Conservation (phyloP, 2,329 filamentous ascomycete genomes). For the Laburnicola sp. region DNA sequence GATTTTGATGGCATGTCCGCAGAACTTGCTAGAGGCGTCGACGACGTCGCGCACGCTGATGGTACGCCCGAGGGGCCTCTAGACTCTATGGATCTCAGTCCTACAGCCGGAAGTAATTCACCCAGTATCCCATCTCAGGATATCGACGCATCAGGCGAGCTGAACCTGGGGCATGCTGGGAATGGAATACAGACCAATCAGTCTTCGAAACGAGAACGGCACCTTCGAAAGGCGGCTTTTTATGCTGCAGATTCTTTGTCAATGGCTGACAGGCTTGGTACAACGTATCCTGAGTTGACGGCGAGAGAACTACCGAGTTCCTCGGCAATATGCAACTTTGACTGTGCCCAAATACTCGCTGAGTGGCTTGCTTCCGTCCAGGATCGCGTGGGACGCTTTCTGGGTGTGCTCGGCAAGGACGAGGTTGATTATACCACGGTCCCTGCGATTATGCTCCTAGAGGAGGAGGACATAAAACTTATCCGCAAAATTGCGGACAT, state of each 20-base stretch:
- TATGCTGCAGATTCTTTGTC: conserved; percentile 90
- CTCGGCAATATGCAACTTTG: conserved; percentile 87
- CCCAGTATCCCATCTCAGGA: conserved; percentile 32
- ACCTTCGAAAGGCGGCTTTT: conserved; percentile 90
- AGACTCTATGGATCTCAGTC: conserved; percentile 35
- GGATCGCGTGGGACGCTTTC: conserved; percentile 85
- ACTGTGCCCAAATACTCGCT: conserved; percentile 89
- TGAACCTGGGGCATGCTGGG: conserved; percentile 39
- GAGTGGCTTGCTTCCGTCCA: conserved; percentile 95
- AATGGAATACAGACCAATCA: conserved; percentile 44
- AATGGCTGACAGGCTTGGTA: conserved; percentile 83
- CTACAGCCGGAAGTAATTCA: conserved; percentile 16
- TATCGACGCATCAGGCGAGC: conserved; percentile 27
- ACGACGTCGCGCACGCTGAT: conserved; percentile 73
- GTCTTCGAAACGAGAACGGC: conserved; percentile 76
- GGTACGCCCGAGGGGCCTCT: conserved; percentile 56
- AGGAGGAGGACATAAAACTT: conserved; percentile 87
- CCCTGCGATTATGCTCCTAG: conserved; percentile 84
- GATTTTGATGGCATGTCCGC: conserved; percentile 92
- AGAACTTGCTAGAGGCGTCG: conserved; percentile 76
- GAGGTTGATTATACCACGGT: conserved; percentile 77
- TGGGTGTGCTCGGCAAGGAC: conserved; percentile 84
- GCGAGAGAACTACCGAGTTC: conserved; percentile 86
- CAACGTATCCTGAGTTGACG: conserved; percentile 81
- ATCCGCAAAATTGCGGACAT: conserved; percentile 81